Evolutionary conservation across 129 eudicot genomes (phyloP).

Genomic region (Escallonia rubra): DNA sequence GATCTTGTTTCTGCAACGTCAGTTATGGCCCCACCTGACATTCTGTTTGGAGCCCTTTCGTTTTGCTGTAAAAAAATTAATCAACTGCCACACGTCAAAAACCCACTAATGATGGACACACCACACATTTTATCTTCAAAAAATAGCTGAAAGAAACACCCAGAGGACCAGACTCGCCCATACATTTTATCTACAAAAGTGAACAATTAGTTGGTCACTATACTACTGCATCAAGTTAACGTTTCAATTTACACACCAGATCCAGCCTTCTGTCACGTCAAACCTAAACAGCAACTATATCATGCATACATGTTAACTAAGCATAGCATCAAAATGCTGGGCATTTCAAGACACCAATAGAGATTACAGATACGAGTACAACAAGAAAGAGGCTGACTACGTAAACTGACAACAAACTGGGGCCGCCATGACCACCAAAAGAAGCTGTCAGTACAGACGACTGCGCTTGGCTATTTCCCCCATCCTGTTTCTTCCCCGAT

Average conservation of each 20-base stretch:
- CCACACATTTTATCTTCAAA: too few species aligned
- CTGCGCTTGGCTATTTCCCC: neutral
- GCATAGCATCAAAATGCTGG: slow-evolving; percentile 10
- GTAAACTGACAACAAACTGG: slow-evolving; percentile 22
- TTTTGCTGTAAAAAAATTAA: too few species aligned
- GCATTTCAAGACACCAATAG: slow-evolving; percentile 33
- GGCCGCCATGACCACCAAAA: slow-evolving; percentile 8
- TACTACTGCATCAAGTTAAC: neutral
- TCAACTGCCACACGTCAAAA: too few species aligned
- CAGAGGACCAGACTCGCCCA: too few species aligned
- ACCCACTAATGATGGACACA: too few species aligned
- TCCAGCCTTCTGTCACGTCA: neutral
- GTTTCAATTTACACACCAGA: neutral
- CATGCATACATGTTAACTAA: neutral
- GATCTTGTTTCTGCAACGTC: too few species aligned
- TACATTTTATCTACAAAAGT: too few species aligned
- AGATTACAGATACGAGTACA: slow-evolving; percentile 31
- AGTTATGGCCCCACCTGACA: too few species aligned
- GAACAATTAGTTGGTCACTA: too few species aligned
- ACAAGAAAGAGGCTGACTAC: slow-evolving; percentile 24
- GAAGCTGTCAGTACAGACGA: slow-evolving; percentile 10
- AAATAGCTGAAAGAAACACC: too few species aligned
- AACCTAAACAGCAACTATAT: neutral
- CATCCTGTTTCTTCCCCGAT: slow-evolving; percentile 17
- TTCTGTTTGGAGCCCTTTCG: too few species aligned